phyloP scores from a whole-genome alignment of 1,284 basidiomycete genomes.

The Ganoderma resinaceum region DNA sequence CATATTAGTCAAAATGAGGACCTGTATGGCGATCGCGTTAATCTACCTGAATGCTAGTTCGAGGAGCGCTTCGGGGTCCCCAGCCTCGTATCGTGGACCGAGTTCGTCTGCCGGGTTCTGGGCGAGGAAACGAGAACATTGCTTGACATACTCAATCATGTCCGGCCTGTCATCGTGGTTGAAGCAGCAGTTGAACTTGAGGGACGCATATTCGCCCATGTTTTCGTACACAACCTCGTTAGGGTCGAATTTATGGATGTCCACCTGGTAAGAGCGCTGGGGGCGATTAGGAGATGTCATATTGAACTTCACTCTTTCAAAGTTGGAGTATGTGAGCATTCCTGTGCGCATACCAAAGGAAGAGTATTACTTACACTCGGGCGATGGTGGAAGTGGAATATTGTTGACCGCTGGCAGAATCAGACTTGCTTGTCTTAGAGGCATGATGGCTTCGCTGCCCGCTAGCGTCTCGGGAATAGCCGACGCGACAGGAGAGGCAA shows the following conservation, averaged over 20 bases:
- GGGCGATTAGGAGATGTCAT: neutral
- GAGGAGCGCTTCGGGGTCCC: slow-evolving; percentile 6
- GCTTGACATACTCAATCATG: neutral
- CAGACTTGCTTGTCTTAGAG: no score
- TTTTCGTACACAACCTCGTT: slow-evolving; percentile 2
- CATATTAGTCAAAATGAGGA: neutral
- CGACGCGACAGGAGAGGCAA: no score
- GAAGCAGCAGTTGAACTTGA: slow-evolving; percentile 13
- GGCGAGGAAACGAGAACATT: slow-evolving; percentile 7
- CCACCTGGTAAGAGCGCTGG: slow-evolving; percentile 1
- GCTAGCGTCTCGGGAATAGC: neutral
- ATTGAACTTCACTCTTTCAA: neutral
- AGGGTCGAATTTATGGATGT: neutral
- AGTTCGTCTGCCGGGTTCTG: neutral
- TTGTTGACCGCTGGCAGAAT: no score
- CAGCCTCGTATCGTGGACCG: neutral
- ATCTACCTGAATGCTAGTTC: slow-evolving; percentile 7
- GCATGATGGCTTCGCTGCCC: no score
- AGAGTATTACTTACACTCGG: neutral
- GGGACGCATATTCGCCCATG: slow-evolving; percentile 4
- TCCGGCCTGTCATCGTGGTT: slow-evolving; percentile 6
- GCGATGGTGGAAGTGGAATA: neutral
- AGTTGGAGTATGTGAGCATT: neutral
- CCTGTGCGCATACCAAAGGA: neutral
- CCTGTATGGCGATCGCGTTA: neutral